Conservation (phyloP, 257 asterid species). For the Mentha longifolia region DNA sequence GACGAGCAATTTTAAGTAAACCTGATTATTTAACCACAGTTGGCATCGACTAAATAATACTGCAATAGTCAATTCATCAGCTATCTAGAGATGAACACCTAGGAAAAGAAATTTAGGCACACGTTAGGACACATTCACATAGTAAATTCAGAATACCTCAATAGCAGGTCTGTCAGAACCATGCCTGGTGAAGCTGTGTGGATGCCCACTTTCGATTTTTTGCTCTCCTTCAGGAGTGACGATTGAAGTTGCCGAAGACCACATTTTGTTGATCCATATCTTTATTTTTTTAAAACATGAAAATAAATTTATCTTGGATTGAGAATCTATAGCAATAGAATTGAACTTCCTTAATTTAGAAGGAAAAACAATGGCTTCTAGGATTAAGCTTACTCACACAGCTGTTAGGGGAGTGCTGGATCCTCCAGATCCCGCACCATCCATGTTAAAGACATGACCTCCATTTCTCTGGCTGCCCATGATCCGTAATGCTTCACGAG, state of each 20-base stretch:
- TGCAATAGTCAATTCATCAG: too few relatives aligned
- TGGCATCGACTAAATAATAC: too few relatives aligned
- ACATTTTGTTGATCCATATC: constrained; percentile 97
- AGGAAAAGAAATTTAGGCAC: constrained; percentile 3
- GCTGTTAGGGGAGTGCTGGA: constrained; percentile 98
- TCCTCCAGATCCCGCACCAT: constrained; percentile 99
- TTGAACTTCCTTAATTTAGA: constrained; percentile 24
- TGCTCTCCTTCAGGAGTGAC: constrained; percentile 84
- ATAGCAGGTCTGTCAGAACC: constrained; percentile 91
- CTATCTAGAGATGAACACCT: not conserved
- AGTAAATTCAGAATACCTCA: constrained; percentile 56
- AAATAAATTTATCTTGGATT: constrained; percentile 23
- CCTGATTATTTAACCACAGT: too few relatives aligned
- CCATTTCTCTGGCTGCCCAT: constrained; percentile 73
- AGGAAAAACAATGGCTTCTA: not conserved
- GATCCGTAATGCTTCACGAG: constrained; percentile 78
- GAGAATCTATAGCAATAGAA: constrained; percentile 11
- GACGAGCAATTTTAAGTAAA: too few relatives aligned
- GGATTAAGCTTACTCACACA: constrained; percentile 83
- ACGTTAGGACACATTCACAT: not conserved
- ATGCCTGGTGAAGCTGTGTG: constrained; percentile 99
- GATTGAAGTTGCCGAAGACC: constrained; percentile 98
- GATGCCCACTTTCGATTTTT: constrained; percentile 79
- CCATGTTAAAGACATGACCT: constrained; percentile 98
- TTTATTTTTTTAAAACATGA: constrained; percentile 33